Conservation (phyloP, 176 grass and related monocot species). For the Carex kokanica region DNA sequence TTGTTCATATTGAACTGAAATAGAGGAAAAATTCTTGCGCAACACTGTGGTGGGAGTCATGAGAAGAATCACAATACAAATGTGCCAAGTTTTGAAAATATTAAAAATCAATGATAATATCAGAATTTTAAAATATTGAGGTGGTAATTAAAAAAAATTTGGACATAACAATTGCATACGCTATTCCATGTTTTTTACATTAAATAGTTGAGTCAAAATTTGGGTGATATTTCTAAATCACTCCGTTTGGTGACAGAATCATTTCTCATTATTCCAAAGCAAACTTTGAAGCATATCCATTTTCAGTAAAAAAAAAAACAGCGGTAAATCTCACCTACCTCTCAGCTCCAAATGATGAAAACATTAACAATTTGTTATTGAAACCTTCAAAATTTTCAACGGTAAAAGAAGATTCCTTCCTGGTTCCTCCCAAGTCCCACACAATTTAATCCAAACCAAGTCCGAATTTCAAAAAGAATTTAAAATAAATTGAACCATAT, state of each 20-base stretch:
- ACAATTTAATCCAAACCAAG: neutral
- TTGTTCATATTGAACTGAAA: too few species aligned
- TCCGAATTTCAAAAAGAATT: neutral
- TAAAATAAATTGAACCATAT: neutral
- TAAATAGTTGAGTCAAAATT: neutral
- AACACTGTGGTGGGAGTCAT: too few species aligned
- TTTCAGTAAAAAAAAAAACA: slow-evolving; percentile 7
- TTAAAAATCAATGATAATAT: too few species aligned
- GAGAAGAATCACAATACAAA: too few species aligned
- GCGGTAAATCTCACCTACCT: slow-evolving; percentile 10
- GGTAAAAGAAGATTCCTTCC: slow-evolving; percentile 12
- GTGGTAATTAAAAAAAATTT: too few species aligned
- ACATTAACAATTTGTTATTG: neutral
- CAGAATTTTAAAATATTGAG: too few species aligned
- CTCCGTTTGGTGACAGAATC: neutral
- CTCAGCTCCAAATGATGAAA: neutral
- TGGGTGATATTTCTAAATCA: neutral
- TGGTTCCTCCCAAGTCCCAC: neutral
- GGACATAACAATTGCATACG: too few species aligned
- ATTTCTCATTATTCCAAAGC: neutral
- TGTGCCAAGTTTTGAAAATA: too few species aligned
- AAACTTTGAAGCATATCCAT: slow-evolving; percentile 9
- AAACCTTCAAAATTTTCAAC: neutral
- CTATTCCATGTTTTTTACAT: too few species aligned
- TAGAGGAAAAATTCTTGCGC: too few species aligned